Conservation (phyloP, 164 flowering plant genomes). For the Stephania japonica region DNA sequence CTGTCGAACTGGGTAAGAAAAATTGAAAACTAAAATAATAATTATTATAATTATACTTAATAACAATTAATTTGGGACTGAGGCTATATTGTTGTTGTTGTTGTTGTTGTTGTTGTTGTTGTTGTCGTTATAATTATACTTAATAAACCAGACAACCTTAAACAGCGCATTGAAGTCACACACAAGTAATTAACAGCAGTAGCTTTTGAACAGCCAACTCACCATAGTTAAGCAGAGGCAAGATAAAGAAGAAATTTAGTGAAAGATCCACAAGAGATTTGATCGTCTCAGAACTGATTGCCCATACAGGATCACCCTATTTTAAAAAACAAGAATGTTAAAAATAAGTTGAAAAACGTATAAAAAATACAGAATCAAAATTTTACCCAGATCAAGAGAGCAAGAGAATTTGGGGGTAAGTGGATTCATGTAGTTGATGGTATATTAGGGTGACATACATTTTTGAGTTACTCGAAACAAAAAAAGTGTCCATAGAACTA, state of each 20-base stretch:
- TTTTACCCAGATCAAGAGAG: no score
- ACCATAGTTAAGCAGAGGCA: slow-evolving; percentile 79
- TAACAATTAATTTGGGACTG: no score
- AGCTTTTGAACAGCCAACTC: slow-evolving; percentile 16
- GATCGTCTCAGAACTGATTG: slow-evolving; percentile 70
- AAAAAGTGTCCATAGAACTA: no score
- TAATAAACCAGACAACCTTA: not conserved
- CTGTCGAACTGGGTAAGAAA: not conserved
- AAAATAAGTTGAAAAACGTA: not conserved
- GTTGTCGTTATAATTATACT: no score
- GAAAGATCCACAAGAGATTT: slow-evolving; percentile 72
- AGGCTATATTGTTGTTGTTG: no score
- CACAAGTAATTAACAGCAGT: not conserved
- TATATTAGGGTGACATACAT: no score
- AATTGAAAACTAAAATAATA: not conserved
- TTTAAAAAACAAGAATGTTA: slow-evolving; percentile 8
- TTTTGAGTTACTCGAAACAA: no score
- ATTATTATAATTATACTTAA: no score
- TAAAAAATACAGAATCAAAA: not conserved
- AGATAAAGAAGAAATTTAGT: slow-evolving; percentile 86
- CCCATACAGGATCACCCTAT: slow-evolving; percentile 99
- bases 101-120: no score
- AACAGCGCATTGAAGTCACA: not conserved
- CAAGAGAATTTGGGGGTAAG: no score
- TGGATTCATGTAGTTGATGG: no score